phyloP scores from a whole-genome alignment of 1,284 basidiomycete genomes.

The Apiotrichum laibachii region DNA sequence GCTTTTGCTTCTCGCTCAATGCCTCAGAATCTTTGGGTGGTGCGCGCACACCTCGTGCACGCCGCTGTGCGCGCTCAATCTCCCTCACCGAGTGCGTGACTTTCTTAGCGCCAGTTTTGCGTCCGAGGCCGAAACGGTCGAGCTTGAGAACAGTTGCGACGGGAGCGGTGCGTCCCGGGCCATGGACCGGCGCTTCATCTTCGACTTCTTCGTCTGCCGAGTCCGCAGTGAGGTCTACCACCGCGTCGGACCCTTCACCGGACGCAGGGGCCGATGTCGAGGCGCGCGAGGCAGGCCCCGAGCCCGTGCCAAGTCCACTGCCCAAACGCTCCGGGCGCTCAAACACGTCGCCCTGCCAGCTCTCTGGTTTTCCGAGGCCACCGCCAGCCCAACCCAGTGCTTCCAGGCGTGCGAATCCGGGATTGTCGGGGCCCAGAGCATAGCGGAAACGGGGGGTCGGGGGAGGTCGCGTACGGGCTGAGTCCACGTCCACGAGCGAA shows the following conservation, averaged over 20 bases:
- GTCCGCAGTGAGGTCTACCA: constrained; percentile 20
- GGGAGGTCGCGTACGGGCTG: constrained; percentile 7
- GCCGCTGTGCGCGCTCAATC: constrained; percentile 35
- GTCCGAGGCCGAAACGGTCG: constrained; percentile 42
- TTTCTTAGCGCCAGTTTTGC: constrained; percentile 14
- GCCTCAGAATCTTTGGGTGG: constrained; percentile 3
- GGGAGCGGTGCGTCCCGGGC: constrained; percentile 42
- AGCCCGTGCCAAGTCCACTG: background rate
- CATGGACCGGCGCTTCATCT: constrained; percentile 1
- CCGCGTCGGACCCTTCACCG: constrained; percentile 2
- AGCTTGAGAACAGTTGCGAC: constrained; percentile 45
- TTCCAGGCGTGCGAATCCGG: constrained; percentile 39
- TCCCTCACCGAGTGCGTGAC: constrained; percentile 42
- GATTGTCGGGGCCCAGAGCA: constrained; percentile 46
- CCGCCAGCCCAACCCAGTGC: constrained; percentile 45
- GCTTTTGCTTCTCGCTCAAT: constrained; percentile 34
- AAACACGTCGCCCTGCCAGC: constrained; percentile 16
- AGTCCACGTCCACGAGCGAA: constrained; percentile 29
- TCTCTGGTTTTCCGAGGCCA: constrained; percentile 38
- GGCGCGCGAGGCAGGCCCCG: background rate
- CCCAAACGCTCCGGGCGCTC: background rate
- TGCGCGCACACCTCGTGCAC: constrained; percentile 21
- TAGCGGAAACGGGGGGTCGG: constrained; percentile 24
- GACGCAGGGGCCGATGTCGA: background rate
- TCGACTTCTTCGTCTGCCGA: constrained; percentile 7